phyloP scores from a whole-genome alignment of 495 filamentous ascomycete genomes.

The Astrothelium macrocarpum region DNA sequence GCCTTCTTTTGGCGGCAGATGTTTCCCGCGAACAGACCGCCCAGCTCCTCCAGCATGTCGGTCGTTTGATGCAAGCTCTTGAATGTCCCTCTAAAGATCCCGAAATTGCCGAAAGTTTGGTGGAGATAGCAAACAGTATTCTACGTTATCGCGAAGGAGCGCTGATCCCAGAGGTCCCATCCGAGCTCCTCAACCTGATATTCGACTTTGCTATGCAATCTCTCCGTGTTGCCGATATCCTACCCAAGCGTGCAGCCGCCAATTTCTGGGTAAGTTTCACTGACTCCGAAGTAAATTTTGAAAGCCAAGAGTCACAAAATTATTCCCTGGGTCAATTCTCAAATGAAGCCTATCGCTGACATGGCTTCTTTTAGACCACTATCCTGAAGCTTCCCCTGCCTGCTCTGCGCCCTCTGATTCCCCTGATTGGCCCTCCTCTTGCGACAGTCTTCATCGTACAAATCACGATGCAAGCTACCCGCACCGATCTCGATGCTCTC shows the following conservation, averaged over 20 bases:
- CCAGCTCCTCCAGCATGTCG: conserved; percentile 44
- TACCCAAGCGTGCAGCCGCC: conserved; percentile 70
- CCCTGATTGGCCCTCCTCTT: conserved; percentile 12
- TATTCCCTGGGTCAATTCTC: conserved; percentile 6
- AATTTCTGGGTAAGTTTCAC: conserved; percentile 67
- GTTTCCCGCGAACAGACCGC: conserved; percentile 56
- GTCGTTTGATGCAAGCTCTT: conserved; percentile 19
- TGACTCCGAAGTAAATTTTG: not conserved
- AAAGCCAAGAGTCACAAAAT: not conserved
- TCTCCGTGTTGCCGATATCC: conserved; percentile 59
- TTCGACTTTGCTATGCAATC: conserved; percentile 69
- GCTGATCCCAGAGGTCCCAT: conserved; percentile 42
- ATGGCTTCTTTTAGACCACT: not conserved
- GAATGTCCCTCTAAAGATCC: conserved; percentile 58
- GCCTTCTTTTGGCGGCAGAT: conserved; percentile 55
- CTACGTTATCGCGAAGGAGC: conserved; percentile 53
- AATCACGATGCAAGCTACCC: conserved; percentile 61
- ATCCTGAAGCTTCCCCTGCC: not conserved
- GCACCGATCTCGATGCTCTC: conserved; percentile 69
- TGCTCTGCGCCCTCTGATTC: not conserved
- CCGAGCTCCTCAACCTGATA: conserved; percentile 35
- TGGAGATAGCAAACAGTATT: conserved; percentile 60
- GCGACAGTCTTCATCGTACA: conserved; percentile 47
- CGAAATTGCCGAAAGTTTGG: conserved; percentile 67
- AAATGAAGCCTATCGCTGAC: conserved; percentile 2